Base-by-base conservation (phyloP, 331 rosid genomes). In the Malus hybrid region DNA sequence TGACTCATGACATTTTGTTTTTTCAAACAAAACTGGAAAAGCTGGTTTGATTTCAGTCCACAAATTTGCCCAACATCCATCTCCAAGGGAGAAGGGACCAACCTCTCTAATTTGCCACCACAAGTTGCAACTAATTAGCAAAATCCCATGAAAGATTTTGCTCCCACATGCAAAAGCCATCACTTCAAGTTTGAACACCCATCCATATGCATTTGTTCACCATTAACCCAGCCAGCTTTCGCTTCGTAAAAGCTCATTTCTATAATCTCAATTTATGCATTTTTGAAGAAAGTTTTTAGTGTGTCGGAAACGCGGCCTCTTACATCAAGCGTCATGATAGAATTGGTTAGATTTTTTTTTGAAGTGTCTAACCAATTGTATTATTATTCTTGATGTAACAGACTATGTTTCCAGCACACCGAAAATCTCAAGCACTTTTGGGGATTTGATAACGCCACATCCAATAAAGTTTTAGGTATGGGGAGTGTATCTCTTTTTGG, bases 371-470 rank as follows among this genome's bases (percentile, higher is more conserved):
- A 42, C 46, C 1, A 42, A 42, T 42, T 42, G 46, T 3, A 42
- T 42, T 10, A 42, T 42, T 42, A 0, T 42, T 5, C 0, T 42
- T 42, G 1, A 39, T 39, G 13, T 39, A 39, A 0, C 4, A 0
- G 0, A 39, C 0, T 0, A 0, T 39, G 1, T 39, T 39, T 0
- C 1, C 1, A 39, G 0, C 13, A 10, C 13, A 42, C 0, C 13
- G 4, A 42, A 42, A 42, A 42, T 42, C 13, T 10, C 46, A 42
- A 42, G 13, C 4, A 42, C 46, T 10, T 42, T 42, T 42, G 13
- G 13, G 0, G 1, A 10, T 42, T 10, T 42, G 46, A 42, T 42
- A 2, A 42, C 46, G 0, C 46, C 46, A 42, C 46, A 42, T 39
- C 44, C 44, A 36, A 0, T 36, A 36, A 36, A 36, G 44, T 10